Percentiles rank a stretch among this genome's conserved stretches.
Conservation (phyloP, 192 early-diverging fungal species). For the Umbelopsis ramanniana region DNA sequence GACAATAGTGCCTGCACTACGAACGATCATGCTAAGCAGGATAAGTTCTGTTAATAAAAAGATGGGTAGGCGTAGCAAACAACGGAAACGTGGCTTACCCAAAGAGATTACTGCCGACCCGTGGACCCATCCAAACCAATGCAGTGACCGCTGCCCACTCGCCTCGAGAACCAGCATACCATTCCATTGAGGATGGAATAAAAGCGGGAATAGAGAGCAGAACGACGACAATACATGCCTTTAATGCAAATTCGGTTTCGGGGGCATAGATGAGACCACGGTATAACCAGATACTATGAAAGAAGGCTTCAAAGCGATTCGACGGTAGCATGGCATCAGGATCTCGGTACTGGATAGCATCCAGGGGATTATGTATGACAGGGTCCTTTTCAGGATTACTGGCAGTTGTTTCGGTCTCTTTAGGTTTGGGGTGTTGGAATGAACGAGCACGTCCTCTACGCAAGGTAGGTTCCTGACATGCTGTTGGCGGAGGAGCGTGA, state of each 20-base stretch:
- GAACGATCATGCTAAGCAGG: conserved; percentile 31
- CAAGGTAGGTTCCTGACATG: background rate
- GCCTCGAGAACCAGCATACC: conserved; percentile 34
- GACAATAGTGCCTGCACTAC: conserved; percentile 32
- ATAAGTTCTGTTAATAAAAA: background rate
- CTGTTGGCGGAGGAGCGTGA: background rate
- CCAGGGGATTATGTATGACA: conserved; percentile 19
- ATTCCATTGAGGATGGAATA: conserved; percentile 26
- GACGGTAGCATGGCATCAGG: conserved; percentile 37
- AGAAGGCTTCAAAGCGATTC: conserved; percentile 33
- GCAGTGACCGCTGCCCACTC: conserved; percentile 45
- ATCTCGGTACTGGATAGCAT: conserved; percentile 31
- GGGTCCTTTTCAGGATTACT: background rate
- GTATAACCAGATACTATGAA: conserved; percentile 28
- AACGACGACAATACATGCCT: conserved; percentile 33
- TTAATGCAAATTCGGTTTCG: conserved; percentile 36
- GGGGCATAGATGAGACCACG: conserved; percentile 29
- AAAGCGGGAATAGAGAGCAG: conserved; percentile 38
- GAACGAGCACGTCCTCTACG: conserved; percentile 10
- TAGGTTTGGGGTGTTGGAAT: conserved; percentile 4
- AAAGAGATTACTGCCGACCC: conserved; percentile 40
- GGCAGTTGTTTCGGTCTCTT: background rate
- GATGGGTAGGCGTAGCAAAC: background rate
- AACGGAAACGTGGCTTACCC: conserved; percentile 19
- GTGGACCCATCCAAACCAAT: conserved; percentile 42